Conservation (phyloP, 306 rosid genomes). For the Cucumis cinereus region DNA sequence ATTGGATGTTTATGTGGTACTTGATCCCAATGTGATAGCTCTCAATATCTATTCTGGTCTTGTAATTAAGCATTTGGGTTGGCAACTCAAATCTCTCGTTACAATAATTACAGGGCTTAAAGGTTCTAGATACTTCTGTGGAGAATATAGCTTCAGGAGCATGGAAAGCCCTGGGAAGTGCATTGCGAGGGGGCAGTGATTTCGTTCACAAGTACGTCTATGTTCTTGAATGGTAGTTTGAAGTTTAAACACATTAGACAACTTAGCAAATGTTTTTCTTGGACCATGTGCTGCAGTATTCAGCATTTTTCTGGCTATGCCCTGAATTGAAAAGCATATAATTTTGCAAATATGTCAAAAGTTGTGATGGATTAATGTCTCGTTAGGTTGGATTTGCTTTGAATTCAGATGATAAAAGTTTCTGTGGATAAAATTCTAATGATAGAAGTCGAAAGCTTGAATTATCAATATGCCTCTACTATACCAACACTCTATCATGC, state of each 20-base stretch:
- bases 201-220: constrained; percentile 62
- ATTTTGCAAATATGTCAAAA: background rate
- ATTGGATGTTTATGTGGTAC: background rate
- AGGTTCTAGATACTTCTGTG: constrained; percentile 78
- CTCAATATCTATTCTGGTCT: background rate
- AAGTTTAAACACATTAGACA: background rate
- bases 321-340: background rate
- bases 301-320: background rate
- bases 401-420: background rate
- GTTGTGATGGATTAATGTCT: background rate
- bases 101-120: constrained; percentile 46
- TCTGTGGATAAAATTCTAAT: background rate
- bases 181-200: constrained; percentile 67
- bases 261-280: background rate
- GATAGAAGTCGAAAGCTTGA: background rate
- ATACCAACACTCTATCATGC: background rate
- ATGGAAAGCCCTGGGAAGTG: constrained; percentile 85
- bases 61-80: background rate
- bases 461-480: background rate
- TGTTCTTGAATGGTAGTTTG: constrained; percentile 2
- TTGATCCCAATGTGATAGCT: background rate
- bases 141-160: constrained; percentile 96
- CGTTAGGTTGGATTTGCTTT: background rate
- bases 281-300: background rate
- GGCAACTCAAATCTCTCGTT: background rate